Percentiles rank a stretch among this genome's conserved stretches.
Conservation (phyloP, 768 basidiomycete species). For the Cytidiella melzeri region DNA sequence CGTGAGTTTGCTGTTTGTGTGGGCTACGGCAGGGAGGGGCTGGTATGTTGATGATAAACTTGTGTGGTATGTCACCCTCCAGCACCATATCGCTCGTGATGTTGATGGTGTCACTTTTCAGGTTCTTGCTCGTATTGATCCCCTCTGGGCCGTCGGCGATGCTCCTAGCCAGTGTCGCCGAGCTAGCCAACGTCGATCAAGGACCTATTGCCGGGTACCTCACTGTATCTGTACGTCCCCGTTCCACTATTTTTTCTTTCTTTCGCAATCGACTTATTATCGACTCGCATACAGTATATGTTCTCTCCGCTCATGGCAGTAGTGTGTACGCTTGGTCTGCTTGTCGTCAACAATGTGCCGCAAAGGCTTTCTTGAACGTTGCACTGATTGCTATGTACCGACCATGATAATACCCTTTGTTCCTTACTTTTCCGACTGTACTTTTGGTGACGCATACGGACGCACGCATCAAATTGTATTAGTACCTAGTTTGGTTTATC, state of each 20-base stretch:
- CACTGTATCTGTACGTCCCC: slow-evolving; percentile 20
- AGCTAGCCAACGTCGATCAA: slow-evolving; percentile 22
- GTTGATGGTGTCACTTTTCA: no score
- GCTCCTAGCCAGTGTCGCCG: slow-evolving; percentile 25
- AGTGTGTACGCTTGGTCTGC: slow-evolving; percentile 20
- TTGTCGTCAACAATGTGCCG: slow-evolving; percentile 17
- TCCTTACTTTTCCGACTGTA: no score
- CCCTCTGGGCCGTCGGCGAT: slow-evolving; percentile 26
- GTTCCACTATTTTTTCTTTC: background rate
- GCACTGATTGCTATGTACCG: no score
- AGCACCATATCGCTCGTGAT: no score
- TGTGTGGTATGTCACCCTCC: slow-evolving; percentile 26
- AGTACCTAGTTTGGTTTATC: no score
- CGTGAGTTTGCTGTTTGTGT: slow-evolving; percentile 21
- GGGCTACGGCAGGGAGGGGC: slow-evolving; percentile 21
- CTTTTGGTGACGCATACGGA: background rate
- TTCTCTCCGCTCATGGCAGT: slow-evolving; percentile 24
- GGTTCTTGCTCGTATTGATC: slow-evolving; percentile 26
- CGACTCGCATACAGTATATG: slow-evolving; percentile 17
- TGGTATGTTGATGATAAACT: slow-evolving; percentile 24
- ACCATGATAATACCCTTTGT: no score
- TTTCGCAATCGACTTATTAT: background rate
- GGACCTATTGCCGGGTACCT: slow-evolving; percentile 25
- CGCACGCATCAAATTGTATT: background rate
- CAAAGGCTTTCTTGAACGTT: slow-evolving; percentile 6